phyloP scores from a whole-genome alignment of 148 eudicot species.

The Rhododendron simsii region DNA sequence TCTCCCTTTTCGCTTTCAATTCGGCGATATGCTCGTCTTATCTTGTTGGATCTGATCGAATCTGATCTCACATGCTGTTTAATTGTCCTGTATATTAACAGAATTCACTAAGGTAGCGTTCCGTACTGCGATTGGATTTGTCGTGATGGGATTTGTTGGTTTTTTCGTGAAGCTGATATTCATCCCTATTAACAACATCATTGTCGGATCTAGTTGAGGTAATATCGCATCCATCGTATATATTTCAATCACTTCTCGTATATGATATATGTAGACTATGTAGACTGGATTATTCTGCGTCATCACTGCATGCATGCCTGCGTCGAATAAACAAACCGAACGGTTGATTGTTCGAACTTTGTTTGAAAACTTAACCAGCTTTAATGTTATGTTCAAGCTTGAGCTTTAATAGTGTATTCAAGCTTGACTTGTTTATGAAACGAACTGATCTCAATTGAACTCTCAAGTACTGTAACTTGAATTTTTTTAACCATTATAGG shows the following conservation, averaged over 20 bases:
- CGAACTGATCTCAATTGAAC: not conserved
- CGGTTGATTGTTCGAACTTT: not conserved
- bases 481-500: not conserved
- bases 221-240: not conserved
- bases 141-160: slow-evolving; percentile 73
- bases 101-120: slow-evolving; percentile 70
- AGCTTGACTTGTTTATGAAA: not conserved
- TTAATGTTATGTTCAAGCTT: not conserved
- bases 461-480: not conserved
- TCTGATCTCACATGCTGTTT: not conserved
- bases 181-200: slow-evolving; percentile 63
- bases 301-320: not conserved
- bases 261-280: not conserved
- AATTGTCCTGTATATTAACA: not conserved
- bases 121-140: slow-evolving; percentile 63
- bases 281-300: not conserved
- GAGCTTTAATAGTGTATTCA: too few species aligned
- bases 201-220: slow-evolving; percentile 53
- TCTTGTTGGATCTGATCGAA: not conserved
- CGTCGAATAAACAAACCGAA: not conserved
- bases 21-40: too few species aligned
- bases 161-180: slow-evolving; percentile 68
- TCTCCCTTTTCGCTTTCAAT: not conserved
- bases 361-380: not conserved
- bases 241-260: not conserved